Base-by-base conservation (phyloP, 257 asterid genomes). In the Forsythia viridissima region DNA sequence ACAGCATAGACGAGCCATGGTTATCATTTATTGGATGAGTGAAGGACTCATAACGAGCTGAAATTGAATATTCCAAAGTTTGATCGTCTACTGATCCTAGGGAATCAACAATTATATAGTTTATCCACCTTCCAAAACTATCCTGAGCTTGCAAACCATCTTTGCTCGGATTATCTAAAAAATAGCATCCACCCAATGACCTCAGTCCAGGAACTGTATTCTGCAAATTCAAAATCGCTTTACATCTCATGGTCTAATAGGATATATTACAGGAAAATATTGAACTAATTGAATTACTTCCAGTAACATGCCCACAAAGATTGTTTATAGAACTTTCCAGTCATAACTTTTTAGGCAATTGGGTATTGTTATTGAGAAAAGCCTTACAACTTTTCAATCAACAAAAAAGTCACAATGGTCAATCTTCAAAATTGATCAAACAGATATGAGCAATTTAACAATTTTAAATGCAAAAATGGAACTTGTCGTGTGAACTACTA, bases 71-170 rank as follows among this genome's bases (percentile, higher is more conserved):
- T 82, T 86, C 92, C 74, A 84, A 77, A 69, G 80, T 21, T 8
- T 82, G 81, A 78, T 85, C 84, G 77, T 80, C 90, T 63, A 82
- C 77, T 61, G 93, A 84, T 51, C 82, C 93, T 2, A 93, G 91
- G 79, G 96, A 86, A 80, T 87, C 93, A 77, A 84, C 87, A 76
- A 88, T 85, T 39, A 81, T 74, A 77, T 82, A 80, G 59, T 88
- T 85, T 66, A 88, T 82, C 92, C 93, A 90, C 85, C 82, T 80
- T 76, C 96, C 98, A 81, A 92, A 90, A 87, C 90, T 83, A 84
- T 88, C 96, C 78, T 92, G 92, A 46, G 92, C 76, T 82, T 86
- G 92, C 84, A 88, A 79, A 77, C 87, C 81, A 65, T 87, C 90
- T 73, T 83, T 66, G 76, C 73, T 82, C 82, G 70, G 75, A 79